Conservation (phyloP, 805 yeast species). For the Saccharomyces paradoxus region DNA sequence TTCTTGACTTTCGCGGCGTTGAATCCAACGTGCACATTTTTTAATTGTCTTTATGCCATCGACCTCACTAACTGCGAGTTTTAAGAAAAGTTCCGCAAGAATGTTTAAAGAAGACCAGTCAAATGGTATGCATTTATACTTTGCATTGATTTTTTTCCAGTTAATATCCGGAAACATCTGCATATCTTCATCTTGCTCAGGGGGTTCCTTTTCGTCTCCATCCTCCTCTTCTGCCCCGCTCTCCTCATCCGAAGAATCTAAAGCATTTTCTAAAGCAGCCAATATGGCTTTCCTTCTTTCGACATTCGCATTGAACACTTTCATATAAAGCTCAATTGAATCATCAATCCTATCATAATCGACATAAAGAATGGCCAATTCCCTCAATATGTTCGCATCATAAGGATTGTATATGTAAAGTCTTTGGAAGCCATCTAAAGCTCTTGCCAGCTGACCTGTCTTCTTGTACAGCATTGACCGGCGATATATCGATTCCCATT, state of each 20-base stretch:
- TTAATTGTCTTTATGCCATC: constrained; percentile 61
- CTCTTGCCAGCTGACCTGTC: constrained; percentile 58
- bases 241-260: constrained; percentile 28
- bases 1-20: constrained; percentile 46
- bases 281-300: constrained; percentile 31
- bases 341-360: constrained; percentile 53
- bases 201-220: constrained; percentile 7
- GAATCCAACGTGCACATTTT: constrained; percentile 75
- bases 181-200: constrained; percentile 14
- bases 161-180: constrained; percentile 22
- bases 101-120: constrained; percentile 88
- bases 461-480: constrained; percentile 63
- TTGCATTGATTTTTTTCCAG: constrained; percentile 24
- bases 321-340: constrained; percentile 64
- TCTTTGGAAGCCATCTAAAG: constrained; percentile 62
- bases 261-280: constrained; percentile 25
- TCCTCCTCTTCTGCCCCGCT: constrained; percentile 16
- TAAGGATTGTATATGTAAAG: constrained; percentile 49
- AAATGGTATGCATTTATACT: constrained; percentile 43
- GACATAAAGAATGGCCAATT: constrained; percentile 46
- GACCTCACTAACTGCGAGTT: constrained; percentile 43
- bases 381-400: constrained; percentile 52
- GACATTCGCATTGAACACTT: constrained; percentile 53
- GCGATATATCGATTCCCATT: constrained; percentile 49
- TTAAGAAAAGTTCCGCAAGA: constrained; percentile 68